These are phyloP conservation scores for Prunus campanulata DNA, from an alignment of 306 rosid genomes.

Conservation along the genomic window DNA sequence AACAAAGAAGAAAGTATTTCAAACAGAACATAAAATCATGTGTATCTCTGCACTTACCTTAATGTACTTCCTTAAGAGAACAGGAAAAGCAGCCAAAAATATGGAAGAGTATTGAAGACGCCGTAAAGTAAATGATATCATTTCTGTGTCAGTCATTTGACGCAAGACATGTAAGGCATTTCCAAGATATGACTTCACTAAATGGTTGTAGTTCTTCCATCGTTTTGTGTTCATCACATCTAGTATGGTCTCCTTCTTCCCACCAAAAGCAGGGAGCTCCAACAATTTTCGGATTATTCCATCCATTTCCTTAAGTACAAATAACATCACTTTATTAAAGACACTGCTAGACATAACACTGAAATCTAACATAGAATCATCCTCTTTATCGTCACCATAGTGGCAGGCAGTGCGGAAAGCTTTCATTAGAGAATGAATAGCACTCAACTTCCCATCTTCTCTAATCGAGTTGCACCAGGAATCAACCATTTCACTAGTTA, in stretches of 20 bases:
- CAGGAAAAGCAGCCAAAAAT: slow-evolving; percentile 84
- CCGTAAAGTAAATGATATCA: slow-evolving; percentile 84
- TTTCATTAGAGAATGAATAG: slow-evolving; percentile 66
- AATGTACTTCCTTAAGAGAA: slow-evolving; percentile 76
- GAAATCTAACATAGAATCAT: slow-evolving; percentile 49
- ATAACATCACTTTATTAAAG: slow-evolving; percentile 83
- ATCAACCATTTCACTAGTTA: slow-evolving; percentile 77
- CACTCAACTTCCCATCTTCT: slow-evolving; percentile 60
- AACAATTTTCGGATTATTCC: slow-evolving; percentile 71
- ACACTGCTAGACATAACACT: slow-evolving; percentile 78
- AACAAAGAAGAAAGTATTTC: slow-evolving; percentile 17
- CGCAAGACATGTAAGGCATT: slow-evolving; percentile 85
- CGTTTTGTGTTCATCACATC: slow-evolving; percentile 61
- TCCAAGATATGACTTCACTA: slow-evolving; percentile 93
- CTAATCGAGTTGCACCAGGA: slow-evolving; percentile 59
- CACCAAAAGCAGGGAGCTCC: slow-evolving; percentile 79
- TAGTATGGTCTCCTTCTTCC: slow-evolving; percentile 71
- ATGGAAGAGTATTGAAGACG: slow-evolving; percentile 75
- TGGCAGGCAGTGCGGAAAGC: slow-evolving; percentile 93
- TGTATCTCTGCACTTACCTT: slow-evolving; percentile 52
- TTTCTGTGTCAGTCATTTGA: slow-evolving; percentile 92
- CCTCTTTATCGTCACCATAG: slow-evolving; percentile 79
- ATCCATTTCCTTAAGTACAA: slow-evolving; percentile 86
- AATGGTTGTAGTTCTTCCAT: slow-evolving; percentile 70
- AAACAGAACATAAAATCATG: slow-evolving; percentile 14